Conservation (phyloP, 345 rosid genomes). For the Linum lewisii region DNA sequence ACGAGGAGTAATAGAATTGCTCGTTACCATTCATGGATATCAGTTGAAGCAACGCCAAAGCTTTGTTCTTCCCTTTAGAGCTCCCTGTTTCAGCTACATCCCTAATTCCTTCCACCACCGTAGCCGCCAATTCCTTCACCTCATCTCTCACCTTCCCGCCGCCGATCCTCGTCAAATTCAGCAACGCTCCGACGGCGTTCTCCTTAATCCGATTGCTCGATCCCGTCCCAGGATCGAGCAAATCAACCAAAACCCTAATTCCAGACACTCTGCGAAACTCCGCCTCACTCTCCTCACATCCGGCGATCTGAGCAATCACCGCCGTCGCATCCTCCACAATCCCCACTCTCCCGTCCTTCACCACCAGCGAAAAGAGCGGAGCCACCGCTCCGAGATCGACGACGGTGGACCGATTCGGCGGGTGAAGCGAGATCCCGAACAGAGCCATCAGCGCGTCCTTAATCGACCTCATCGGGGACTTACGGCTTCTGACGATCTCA, state of each 20-base stretch:
- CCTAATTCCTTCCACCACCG: too few relatives aligned
- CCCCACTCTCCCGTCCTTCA: conserved; percentile 68
- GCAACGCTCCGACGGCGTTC: conserved; percentile 39
- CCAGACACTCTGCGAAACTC: conserved; percentile 55
- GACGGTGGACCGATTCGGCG: conserved; percentile 49
- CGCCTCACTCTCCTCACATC: conserved; percentile 70
- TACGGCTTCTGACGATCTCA: conserved; percentile 37
- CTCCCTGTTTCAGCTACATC: too few relatives aligned
- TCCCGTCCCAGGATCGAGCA: conserved; percentile 66
- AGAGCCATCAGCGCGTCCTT: conserved; percentile 84
- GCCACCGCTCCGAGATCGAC: conserved; percentile 57
- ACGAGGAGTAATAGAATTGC: too few relatives aligned
- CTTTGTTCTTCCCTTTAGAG: too few relatives aligned
- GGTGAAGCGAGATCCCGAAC: conserved; percentile 61
- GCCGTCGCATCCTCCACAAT: conserved; percentile 90
- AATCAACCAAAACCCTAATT: conserved; percentile 46
- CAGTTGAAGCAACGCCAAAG: too few relatives aligned
- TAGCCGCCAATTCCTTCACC: too few relatives aligned
- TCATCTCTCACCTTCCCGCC: too few relatives aligned
- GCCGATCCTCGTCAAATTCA: too few relatives aligned
- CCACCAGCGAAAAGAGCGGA: conserved; percentile 48
- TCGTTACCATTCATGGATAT: too few relatives aligned
- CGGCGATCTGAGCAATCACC: conserved; percentile 81
- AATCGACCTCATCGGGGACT: conserved; percentile 58
- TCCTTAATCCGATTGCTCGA: conserved; percentile 55